Evolutionary conservation across 2,329 filamentous ascomycete species (phyloP).

Genomic region (Botrytis tulipae): DNA sequence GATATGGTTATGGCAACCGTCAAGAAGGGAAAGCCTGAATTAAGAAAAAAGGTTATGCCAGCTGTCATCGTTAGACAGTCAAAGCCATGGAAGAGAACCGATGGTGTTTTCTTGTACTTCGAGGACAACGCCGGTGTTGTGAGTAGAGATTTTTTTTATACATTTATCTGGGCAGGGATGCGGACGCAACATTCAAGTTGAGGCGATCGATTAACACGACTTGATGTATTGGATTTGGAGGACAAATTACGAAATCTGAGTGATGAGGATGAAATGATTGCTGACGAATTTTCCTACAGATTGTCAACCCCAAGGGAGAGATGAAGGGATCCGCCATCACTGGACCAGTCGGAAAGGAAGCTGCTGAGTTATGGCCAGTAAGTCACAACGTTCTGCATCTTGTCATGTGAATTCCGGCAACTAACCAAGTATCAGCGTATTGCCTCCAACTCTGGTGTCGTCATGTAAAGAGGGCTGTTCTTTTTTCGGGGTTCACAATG

Average conservation of each 20-base stretch:
- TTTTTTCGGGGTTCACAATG: conserved; percentile 35
- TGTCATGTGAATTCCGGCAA: conserved; percentile 36
- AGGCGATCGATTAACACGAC: background rate
- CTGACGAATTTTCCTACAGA: conserved; percentile 55
- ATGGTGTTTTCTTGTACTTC: conserved; percentile 99
- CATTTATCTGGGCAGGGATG: background rate
- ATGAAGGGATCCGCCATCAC: conserved; percentile 99
- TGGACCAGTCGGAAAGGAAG: conserved; percentile 98
- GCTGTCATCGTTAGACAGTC: conserved; percentile 97
- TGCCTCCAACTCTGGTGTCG: conserved; percentile 98
- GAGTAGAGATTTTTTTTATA: conserved; percentile 47
- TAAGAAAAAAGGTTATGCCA: conserved; percentile 99
- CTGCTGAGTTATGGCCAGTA: conserved; percentile 98
- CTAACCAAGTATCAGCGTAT: conserved; percentile 70
- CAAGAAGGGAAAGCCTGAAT: conserved; percentile 99
- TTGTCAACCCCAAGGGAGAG: conserved; percentile 99
- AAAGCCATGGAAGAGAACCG: conserved; percentile 98
- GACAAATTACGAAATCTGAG: background rate
- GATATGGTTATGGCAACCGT: conserved; percentile 99
- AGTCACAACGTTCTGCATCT: conserved; percentile 42
- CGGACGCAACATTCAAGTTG: background rate
- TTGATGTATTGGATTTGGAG: background rate
- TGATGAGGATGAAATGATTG: conserved; percentile 19
- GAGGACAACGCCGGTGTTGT: conserved; percentile 99
- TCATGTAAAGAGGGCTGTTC: conserved; percentile 73